Evolutionary conservation across 2,329 filamentous ascomycete genomes (phyloP).

Genomic region (Mariannaea sp.): DNA sequence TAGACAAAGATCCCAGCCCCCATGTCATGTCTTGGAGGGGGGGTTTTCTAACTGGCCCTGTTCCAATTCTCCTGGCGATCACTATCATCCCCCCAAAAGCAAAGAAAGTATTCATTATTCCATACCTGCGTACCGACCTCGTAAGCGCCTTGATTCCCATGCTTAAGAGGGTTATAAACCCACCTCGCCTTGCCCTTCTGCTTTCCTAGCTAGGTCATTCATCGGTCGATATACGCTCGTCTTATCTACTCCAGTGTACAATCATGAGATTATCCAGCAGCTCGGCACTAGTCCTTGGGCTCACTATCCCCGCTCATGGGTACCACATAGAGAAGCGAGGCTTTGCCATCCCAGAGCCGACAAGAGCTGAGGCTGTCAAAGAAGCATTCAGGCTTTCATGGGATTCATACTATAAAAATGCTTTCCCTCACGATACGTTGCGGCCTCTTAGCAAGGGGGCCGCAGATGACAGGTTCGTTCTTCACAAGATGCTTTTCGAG

Average conservation of each 20-base stretch:
- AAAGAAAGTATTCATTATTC: neutral
- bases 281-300: slow-evolving; percentile 3
- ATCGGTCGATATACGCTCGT: neutral
- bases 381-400: slow-evolving; percentile 73
- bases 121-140: neutral
- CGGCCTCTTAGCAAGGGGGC: slow-evolving; percentile 68
- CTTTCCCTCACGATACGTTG: slow-evolving; percentile 79
- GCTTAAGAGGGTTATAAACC: neutral
- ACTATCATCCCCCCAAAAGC: neutral
- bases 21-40: neutral
- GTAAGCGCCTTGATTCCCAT: neutral
- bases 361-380: slow-evolving; percentile 64
- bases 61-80: neutral
- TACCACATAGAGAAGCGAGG: neutral
- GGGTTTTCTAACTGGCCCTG: neutral
- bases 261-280: slow-evolving; percentile 12
- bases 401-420: slow-evolving; percentile 74
- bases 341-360: slow-evolving; percentile 38
- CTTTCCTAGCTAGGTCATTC: too few species aligned
- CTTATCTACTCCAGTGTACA: neutral
- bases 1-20: neutral
- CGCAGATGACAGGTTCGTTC: slow-evolving; percentile 67
- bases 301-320: slow-evolving; percentile 6
- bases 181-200: neutral
- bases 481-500: neutral